These are phyloP conservation scores for Capronia americana DNA, from an alignment of 2,329 filamentous ascomycete species.

Conservation along the genomic window DNA sequence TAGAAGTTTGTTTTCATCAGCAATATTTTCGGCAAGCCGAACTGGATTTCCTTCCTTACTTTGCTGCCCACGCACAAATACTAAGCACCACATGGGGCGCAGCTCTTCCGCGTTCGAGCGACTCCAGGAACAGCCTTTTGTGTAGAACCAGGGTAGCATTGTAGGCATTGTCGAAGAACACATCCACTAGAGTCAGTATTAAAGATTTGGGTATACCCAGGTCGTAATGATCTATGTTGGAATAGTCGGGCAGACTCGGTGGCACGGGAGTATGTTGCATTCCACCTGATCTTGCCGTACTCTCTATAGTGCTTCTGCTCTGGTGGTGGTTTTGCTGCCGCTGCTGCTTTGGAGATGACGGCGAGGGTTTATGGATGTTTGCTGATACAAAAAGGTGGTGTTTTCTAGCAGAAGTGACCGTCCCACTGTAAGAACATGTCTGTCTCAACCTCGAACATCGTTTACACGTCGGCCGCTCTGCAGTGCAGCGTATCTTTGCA, in stretches of 20 bases:
- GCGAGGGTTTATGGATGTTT: background rate
- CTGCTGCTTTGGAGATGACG: background rate
- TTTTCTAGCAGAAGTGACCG: background rate
- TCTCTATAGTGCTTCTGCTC: background rate
- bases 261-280: background rate
- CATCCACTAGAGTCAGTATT: constrained; percentile 23
- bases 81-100: constrained; percentile 24
- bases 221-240: constrained; percentile 3
- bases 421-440: constrained; percentile 6
- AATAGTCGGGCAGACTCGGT: background rate
- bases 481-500: constrained; percentile 15
- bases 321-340: too few species aligned
- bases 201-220: constrained; percentile 24
- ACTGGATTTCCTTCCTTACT: constrained; percentile 15
- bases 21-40: background rate
- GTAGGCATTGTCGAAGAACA: constrained; percentile 27
- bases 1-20: constrained; percentile 6
- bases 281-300: background rate
- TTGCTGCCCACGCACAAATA: constrained; percentile 29
- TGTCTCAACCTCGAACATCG: constrained; percentile 13
- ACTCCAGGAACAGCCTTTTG: constrained; percentile 23
- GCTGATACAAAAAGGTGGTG: background rate
- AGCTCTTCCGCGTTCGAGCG: constrained; percentile 11
- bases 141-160: constrained; percentile 25
- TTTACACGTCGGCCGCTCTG: constrained; percentile 17